phyloP scores from a whole-genome alignment of 2,329 filamentous ascomycete species.

The Cladophialophora carrionii region DNA sequence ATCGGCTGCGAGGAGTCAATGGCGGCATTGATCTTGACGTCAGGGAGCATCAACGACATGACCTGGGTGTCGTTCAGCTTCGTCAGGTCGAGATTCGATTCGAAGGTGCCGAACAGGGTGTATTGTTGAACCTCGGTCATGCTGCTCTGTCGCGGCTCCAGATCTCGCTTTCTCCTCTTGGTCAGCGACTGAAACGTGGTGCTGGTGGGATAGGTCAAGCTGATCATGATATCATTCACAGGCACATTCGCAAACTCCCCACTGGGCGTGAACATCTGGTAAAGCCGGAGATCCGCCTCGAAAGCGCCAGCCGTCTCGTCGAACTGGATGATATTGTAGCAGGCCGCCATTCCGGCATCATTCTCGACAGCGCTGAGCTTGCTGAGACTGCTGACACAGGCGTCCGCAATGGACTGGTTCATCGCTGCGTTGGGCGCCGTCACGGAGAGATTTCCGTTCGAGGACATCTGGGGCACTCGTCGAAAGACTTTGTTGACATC shows the following conservation, averaged over 20 bases:
- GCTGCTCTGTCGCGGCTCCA: conserved; percentile 24
- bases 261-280: conserved; percentile 65
- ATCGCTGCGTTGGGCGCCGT: conserved; percentile 10
- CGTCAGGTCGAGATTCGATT: conserved; percentile 37
- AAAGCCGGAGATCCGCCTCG: conserved; percentile 75
- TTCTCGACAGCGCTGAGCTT: conserved; percentile 63
- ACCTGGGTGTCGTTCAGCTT: conserved; percentile 41
- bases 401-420: conserved; percentile 53
- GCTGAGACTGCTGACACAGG: conserved; percentile 63
- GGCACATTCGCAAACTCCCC: conserved; percentile 51
- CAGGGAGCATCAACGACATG: conserved; percentile 43
- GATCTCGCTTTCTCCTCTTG: conserved; percentile 31
- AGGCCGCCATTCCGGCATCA: conserved; percentile 75
- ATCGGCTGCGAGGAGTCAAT: conserved; percentile 32
- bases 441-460: conserved; percentile 16
- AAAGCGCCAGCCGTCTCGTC: conserved; percentile 70
- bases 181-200: conserved; percentile 36
- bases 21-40: conserved; percentile 42
- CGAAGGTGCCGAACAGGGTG: conserved; percentile 42
- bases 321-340: conserved; percentile 77
- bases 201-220: conserved; percentile 38
- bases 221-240: conserved; percentile 40
- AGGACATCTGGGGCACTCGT: conserved; percentile 23
- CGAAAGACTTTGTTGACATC: conserved; percentile 25
- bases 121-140: conserved; percentile 43